A percentile compares a stretch with the other conserved stretches of the same genome.
These are phyloP conservation scores for Arthrobotrys pseudoclavata DNA, from an alignment of 2,329 filamentous ascomycete genomes.

Conservation along the genomic window DNA sequence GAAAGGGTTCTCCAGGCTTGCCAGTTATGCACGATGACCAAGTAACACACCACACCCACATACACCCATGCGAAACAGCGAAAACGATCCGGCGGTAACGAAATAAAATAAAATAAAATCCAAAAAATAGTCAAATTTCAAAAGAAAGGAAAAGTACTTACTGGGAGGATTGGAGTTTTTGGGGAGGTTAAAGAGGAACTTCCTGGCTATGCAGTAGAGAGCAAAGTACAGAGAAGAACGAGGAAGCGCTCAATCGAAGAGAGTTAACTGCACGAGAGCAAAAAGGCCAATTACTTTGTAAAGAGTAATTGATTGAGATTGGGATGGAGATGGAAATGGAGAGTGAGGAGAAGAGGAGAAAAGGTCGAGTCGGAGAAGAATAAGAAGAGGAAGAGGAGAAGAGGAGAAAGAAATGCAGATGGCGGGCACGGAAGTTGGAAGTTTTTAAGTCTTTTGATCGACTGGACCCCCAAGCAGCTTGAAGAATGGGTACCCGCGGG, in stretches of 20 bases:
- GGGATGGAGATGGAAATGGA: constrained; percentile 6
- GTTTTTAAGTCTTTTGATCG: constrained; percentile 38
- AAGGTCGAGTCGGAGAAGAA: not conserved
- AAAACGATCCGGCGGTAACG: constrained; percentile 23
- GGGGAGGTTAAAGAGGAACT: not conserved
- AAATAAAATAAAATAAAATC: constrained; percentile 1
- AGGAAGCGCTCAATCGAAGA: constrained; percentile 34
- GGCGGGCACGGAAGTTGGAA: constrained; percentile 49
- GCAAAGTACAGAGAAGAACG: constrained; percentile 24
- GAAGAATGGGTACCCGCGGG: too few relatives aligned
- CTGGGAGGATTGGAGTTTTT: not conserved
- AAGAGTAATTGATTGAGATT: constrained; percentile 19
- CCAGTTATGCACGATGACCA: constrained; percentile 38
- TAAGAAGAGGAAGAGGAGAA: not conserved
- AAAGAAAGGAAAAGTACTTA: constrained; percentile 28
- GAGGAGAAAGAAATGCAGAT: constrained; percentile 37
- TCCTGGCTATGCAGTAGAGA: constrained; percentile 23
- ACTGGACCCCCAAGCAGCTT: constrained; percentile 17
- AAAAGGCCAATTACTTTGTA: constrained; percentile 21
- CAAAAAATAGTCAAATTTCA: not conserved
- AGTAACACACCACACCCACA: not conserved
- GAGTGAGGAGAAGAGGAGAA: not conserved
- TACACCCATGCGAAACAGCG: not conserved
- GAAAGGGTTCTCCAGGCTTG: constrained; percentile 27
- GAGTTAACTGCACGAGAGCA: constrained; percentile 28